Base-by-base conservation (phyloP, 2,329 filamentous ascomycete species). In the Diaporthe longicolla region DNA sequence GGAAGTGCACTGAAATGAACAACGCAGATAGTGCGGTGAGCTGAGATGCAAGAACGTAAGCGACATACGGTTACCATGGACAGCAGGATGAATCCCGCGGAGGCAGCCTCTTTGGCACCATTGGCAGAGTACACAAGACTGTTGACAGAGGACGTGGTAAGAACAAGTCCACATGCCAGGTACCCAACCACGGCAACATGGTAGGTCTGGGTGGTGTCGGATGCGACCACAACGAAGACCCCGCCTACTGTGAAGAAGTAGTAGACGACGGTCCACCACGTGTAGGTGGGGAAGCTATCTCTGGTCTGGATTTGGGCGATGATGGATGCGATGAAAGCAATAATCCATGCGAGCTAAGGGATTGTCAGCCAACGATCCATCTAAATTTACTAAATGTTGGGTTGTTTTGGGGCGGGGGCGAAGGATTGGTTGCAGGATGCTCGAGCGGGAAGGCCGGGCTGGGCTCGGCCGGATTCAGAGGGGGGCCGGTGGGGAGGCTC, bases 111-210 rank as follows among this genome's bases (percentile, higher is more conserved):
- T 80, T 93, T 92, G 70, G 94, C 89, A 45, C 91, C 92, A 76
- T 92, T 88, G 55, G 90, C 86, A 66, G 90, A 91, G 85, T 98
- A 98, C 75, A 99, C 92, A 70, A 98, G 87, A 19, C 91, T 91
- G 83, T 98, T 98, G 78, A 97, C 93, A 0, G 94, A 92, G 3
- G 95, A 95, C 3, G 94, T 95, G 32, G 94, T 93, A 79, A 98
- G 91, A 65, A 97, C 94, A 66, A 98, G 89, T 70, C 94, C 95
- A 57, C 93, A 93, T 13, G 92, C 90, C 73, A 98, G 89, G 82
- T 97, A 98, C 68, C 95, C 95, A 43, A 97, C 95, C 78, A 98
- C 89, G 40, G 96, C 97, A 76, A 98, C 93, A 82, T 97, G 93
- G 83, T 98, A 99, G 24, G 94, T 96, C 79, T 95, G 91, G 74